phyloP scores from a whole-genome alignment of 768 basidiomycete species.

The Agrocybe pediades region DNA sequence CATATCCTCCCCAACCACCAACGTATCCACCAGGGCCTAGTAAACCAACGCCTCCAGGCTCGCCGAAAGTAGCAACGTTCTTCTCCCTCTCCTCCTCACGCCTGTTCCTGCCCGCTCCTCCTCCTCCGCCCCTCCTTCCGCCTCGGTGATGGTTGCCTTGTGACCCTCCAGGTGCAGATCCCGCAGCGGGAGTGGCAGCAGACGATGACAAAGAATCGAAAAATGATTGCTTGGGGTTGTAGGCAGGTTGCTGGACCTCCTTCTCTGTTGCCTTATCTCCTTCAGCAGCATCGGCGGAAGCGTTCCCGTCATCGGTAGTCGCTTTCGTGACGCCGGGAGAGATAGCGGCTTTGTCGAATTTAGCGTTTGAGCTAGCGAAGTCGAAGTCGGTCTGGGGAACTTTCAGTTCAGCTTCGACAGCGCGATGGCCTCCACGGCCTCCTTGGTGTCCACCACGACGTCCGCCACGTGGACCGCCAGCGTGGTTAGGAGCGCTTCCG shows the following conservation, averaged over 20 bases:
- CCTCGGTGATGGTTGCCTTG: conserved; percentile 11
- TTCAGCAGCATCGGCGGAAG: conserved; percentile 21
- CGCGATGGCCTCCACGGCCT: conserved; percentile 20
- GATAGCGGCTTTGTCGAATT: conserved; percentile 72
- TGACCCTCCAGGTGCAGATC: conserved; percentile 37
- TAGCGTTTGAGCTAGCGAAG: conserved; percentile 75
- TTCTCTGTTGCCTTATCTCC: conserved; percentile 23
- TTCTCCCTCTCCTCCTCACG: conserved; percentile 83
- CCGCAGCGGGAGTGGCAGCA: conserved; percentile 20
- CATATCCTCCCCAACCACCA: conserved; percentile 76
- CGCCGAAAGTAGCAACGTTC: conserved; percentile 87
- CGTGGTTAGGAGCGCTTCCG: conserved; percentile 10
- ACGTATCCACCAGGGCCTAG: conserved; percentile 81
- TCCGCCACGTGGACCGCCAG: conserved; percentile 25
- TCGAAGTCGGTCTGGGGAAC: conserved; percentile 84
- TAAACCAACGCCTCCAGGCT: conserved; percentile 76
- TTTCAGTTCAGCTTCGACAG: conserved; percentile 42
- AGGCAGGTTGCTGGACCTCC: conserved; percentile 49
- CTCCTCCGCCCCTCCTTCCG: conserved; percentile 42
- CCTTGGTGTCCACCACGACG: conserved; percentile 26
- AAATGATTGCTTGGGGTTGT: conserved; percentile 79
- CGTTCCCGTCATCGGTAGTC: conserved; percentile 29
- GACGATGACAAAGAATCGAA: conserved; percentile 69
- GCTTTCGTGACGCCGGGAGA: conserved; percentile 17
- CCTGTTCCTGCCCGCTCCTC: conserved; percentile 61